Conservation (phyloP, 495 filamentous ascomycete species). For the Letharia lupina region DNA sequence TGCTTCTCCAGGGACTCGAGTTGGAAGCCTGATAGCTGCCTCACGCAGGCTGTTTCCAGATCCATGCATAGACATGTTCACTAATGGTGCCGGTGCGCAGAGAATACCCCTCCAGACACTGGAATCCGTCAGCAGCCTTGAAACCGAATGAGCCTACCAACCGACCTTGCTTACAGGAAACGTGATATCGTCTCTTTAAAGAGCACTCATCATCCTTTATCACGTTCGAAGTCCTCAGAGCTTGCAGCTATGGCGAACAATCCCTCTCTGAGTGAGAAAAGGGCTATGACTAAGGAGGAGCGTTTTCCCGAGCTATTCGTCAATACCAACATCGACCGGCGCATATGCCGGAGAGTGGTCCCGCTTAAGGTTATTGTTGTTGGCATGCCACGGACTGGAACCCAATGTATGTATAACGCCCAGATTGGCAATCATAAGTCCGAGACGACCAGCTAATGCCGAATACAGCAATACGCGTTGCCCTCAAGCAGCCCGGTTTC, state of each 20-base stretch:
- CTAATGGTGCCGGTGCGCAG: too few species aligned
- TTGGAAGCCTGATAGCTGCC: not conserved
- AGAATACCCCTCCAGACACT: not conserved
- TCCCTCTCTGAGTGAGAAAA: not conserved
- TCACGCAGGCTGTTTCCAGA: not conserved
- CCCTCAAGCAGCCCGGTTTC: not conserved
- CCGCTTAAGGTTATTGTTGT: not conserved
- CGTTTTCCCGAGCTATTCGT: not conserved
- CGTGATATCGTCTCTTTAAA: not conserved
- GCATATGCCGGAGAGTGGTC: not conserved
- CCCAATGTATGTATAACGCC: not conserved
- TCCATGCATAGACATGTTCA: not conserved
- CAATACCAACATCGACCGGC: not conserved
- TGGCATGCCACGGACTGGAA: not conserved
- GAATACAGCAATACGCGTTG: not conserved
- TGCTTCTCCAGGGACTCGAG: too few species aligned
- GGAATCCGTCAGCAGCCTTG: not conserved
- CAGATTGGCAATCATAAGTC: not conserved
- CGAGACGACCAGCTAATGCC: not conserved
- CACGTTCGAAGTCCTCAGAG: not conserved
- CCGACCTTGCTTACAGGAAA: not conserved
- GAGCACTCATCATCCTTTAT: not conserved
- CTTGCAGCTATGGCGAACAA: not conserved
- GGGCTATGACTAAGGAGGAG: not conserved
- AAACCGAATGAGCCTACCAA: not conserved